These are phyloP conservation scores for Russula brevipes DNA, from an alignment of 768 basidiomycete genomes.

Conservation along the genomic window DNA sequence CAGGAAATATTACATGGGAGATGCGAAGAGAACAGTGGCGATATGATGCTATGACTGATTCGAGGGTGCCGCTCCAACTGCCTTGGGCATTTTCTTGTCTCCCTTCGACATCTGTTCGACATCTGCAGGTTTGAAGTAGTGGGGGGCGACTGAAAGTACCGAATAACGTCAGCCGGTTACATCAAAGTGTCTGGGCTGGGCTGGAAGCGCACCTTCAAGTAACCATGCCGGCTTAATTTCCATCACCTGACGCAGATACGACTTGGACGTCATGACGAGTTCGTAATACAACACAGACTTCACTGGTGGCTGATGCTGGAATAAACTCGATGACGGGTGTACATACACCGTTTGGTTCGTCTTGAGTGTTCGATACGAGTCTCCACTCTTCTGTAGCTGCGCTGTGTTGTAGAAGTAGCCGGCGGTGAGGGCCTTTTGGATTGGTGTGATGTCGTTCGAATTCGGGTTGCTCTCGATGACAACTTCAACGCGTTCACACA, in stretches of 20 bases:
- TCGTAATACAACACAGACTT: constrained; percentile 92
- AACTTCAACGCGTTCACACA: constrained; percentile 97
- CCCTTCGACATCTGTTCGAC: constrained; percentile 73
- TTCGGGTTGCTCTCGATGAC: constrained; percentile 85
- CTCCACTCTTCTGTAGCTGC: constrained; percentile 89
- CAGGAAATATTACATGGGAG: constrained; percentile 6
- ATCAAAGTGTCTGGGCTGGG: neutral
- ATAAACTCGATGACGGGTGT: constrained; percentile 91
- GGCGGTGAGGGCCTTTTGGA: constrained; percentile 93
- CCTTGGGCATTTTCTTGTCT: constrained; percentile 94
- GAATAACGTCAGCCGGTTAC: constrained; percentile 8
- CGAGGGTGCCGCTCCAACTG: constrained; percentile 35
- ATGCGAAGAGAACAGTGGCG: neutral
- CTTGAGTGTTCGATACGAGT: constrained; percentile 95
- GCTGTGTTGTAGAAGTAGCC: constrained; percentile 98
- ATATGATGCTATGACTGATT: constrained; percentile 12
- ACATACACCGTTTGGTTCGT: constrained; percentile 95
- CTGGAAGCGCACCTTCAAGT: constrained; percentile 61
- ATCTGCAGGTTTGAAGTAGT: constrained; percentile 89
- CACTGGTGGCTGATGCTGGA: constrained; percentile 92
- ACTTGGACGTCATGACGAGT: constrained; percentile 95
- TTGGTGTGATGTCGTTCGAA: constrained; percentile 83
- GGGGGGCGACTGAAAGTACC: constrained; percentile 70
- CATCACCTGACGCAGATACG: constrained; percentile 97
- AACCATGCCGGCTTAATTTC: constrained; percentile 97